Conservation (phyloP, 202 grass and related monocot genomes). For the Musa balbisiana region DNA sequence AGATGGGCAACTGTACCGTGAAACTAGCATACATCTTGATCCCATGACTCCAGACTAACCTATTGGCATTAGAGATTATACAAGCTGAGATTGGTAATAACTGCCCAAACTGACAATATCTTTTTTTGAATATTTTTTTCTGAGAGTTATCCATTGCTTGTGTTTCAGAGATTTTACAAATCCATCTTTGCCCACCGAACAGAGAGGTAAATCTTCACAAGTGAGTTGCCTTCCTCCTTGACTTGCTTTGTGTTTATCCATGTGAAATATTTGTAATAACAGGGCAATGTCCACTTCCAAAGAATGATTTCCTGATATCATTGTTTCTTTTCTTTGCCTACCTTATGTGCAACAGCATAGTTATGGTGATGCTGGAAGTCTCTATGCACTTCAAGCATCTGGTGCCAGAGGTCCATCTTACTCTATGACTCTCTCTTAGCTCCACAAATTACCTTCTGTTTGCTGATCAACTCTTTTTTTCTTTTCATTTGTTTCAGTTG, state of each 20-base stretch:
- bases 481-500: slow-evolving; percentile 28
- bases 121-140: slow-evolving; percentile 11
- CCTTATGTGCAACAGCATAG: slow-evolving; percentile 41
- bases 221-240: slow-evolving; percentile 14
- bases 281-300: background rate
- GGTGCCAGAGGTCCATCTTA: slow-evolving; percentile 51
- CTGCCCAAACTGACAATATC: background rate
- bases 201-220: slow-evolving; percentile 56
- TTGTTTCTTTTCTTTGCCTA: slow-evolving; percentile 10
- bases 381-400: slow-evolving; percentile 56
- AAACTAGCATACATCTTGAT: background rate
- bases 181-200: slow-evolving; percentile 59
- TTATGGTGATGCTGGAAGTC: slow-evolving; percentile 55
- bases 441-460: background rate
- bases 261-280: background rate
- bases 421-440: slow-evolving; percentile 9
- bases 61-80: background rate
- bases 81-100: background rate
- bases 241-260: background rate
- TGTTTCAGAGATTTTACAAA: slow-evolving; percentile 73
- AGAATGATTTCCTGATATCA: slow-evolving; percentile 2
- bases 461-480: slow-evolving; percentile 13
- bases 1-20: background rate
- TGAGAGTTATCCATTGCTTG: slow-evolving; percentile 21
- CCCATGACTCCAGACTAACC: background rate